Base-by-base conservation (phyloP, 169 alveolate genomes). In the Amoebophrya sp. region DNA sequence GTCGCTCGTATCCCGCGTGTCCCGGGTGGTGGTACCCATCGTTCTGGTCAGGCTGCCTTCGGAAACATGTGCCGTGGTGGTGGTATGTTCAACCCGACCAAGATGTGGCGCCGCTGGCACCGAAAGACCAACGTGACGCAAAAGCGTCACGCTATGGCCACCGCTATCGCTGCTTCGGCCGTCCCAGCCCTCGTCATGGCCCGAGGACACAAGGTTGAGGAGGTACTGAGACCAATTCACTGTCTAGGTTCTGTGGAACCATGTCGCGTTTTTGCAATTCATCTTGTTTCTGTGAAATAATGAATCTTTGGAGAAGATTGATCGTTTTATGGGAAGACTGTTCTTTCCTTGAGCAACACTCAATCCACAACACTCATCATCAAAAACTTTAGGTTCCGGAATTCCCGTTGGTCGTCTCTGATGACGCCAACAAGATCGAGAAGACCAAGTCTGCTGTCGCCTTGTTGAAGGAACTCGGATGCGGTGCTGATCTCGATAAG, bases 41-140 rank as follows among this genome's bases (percentile, higher is more conserved):
- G 99, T 78, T 95, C 98, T 91, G 99, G 99, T 36, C 99, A 99
- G 97, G 99, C 38, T 90, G 99, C 99, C 91, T 98, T 98, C 96
- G 99, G 99, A 83, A 99, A 99, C 97, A 96, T 98, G 98, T 98
- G 99, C 95, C 96, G 99, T 93, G 99, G 98, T 91, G 99, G 99
- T 93, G 99, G 99, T 90, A 98, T 99, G 99, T 98, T 97, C 96
- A 98, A 98, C 92, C 99, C 99, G 39, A 97, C 98, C 92, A 98
- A 97, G 95, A 97, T 97, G 29, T 98, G 98, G 99, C 96, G 99
- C 94, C 97, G 99, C 95, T 98, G 99, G 99, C 99, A 98, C 96
- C 96, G 99, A 90, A 98, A 97, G 97, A 96, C 97, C 92, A 99
- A 98, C 94, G 95, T 97, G 93, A 98, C 97, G 93, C 98, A 98